These are phyloP conservation scores for Trichoderma breve DNA, from an alignment of 2,329 filamentous ascomycete genomes.

Conservation along the genomic window DNA sequence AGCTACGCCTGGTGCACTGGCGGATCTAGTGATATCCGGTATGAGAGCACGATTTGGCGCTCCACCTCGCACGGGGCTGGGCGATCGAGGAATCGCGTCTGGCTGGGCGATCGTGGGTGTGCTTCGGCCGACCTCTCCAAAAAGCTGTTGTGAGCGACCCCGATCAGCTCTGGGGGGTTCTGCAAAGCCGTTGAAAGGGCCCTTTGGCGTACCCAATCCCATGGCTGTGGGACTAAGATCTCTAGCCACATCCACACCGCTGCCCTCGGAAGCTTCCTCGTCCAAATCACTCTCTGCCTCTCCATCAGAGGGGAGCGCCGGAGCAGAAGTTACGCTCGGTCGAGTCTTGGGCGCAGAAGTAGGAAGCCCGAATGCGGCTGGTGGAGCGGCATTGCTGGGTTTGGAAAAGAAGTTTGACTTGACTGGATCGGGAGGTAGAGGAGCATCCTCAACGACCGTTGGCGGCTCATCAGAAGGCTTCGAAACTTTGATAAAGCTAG, in stretches of 20 bases:
- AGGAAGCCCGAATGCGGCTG: conserved; percentile 38
- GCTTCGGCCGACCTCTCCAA: conserved; percentile 53
- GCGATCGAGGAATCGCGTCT: conserved; percentile 64
- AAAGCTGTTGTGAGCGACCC: conserved; percentile 46
- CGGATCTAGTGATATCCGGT: conserved; percentile 53
- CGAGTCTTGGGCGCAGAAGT: conserved; percentile 33
- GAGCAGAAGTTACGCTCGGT: conserved; percentile 37
- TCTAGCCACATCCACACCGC: conserved; percentile 63
- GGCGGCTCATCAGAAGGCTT: conserved; percentile 28
- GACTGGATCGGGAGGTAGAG: conserved; percentile 44
- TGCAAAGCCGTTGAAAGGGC: conserved; percentile 52
- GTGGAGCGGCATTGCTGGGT: conserved; percentile 40
- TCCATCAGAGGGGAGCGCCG: conserved; percentile 40
- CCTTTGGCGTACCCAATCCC: conserved; percentile 48
- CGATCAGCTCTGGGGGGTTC: conserved; percentile 42
- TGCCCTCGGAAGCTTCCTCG: conserved; percentile 54
- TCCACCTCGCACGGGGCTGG: conserved; percentile 65
- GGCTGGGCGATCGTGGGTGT: conserved; percentile 56
- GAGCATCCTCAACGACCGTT: conserved; percentile 31
- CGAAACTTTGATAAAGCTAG: conserved; percentile 33
- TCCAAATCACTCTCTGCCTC: conserved; percentile 40
- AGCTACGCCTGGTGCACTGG: conserved; percentile 59
- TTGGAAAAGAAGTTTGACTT: conserved; percentile 28
- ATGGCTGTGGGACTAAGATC: conserved; percentile 56
- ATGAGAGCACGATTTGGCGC: conserved; percentile 50